phyloP scores from a whole-genome alignment of 257 asterid species.

The Gentiana macrophylla region DNA sequence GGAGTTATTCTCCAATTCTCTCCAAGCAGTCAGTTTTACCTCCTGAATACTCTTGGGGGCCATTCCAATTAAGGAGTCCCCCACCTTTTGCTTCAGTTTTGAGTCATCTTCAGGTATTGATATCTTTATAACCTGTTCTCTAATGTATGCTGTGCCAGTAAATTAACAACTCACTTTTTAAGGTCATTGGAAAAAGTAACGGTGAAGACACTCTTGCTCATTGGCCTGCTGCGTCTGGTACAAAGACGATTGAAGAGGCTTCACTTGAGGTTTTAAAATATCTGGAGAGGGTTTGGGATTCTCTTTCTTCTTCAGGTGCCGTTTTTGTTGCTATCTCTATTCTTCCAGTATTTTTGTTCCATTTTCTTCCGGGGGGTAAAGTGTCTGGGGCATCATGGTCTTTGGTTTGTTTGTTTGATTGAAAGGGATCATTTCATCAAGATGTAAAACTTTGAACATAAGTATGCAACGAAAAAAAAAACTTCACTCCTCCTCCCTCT shows the following conservation, averaged over 20 bases:
- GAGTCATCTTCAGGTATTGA: slow-evolving; percentile 70
- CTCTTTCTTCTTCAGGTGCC: slow-evolving; percentile 75
- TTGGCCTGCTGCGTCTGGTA: slow-evolving; percentile 77
- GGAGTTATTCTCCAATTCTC: slow-evolving; percentile 90
- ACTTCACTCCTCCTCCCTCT: no score
- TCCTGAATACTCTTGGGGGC: slow-evolving; percentile 92
- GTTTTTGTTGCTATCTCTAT: not conserved
- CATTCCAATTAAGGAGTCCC: slow-evolving; percentile 81
- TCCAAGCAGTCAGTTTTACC: slow-evolving; percentile 72
- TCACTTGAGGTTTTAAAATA: slow-evolving; percentile 68
- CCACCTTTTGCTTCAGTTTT: slow-evolving; percentile 60
- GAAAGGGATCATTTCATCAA: not conserved
- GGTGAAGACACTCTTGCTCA: slow-evolving; percentile 96
- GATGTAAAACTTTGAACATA: not conserved
- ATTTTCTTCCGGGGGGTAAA: not conserved
- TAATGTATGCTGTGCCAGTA: no score
- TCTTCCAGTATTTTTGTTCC: not conserved
- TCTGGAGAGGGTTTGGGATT: slow-evolving; percentile 61
- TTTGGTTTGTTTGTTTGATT: no score
- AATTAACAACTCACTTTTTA: slow-evolving; percentile 4
- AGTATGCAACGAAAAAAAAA: no score
- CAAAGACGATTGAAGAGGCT: slow-evolving; percentile 80
- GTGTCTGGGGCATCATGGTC: not conserved
- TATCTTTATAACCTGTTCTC: slow-evolving; percentile 3
- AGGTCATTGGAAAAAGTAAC: slow-evolving; percentile 69